Percentiles rank a stretch among this genome's conserved stretches.
Conservation (phyloP, 2,329 filamentous ascomycete genomes). For the Chrysoporthe cubensis region DNA sequence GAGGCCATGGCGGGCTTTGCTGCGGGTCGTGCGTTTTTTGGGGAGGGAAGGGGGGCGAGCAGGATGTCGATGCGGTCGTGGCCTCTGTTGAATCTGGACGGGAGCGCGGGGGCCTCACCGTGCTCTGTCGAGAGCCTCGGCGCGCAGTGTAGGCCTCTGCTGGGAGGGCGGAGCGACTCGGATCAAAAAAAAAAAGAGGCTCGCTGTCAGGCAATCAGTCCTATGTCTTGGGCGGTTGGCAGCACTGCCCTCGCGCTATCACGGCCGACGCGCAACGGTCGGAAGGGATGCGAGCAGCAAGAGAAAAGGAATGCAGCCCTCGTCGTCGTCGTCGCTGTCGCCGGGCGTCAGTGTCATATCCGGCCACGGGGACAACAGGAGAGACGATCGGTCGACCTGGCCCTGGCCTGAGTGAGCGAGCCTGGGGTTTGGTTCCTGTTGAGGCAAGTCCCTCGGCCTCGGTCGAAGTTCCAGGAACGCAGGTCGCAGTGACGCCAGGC, state of each 20-base stretch:
- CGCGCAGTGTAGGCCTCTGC: too few species aligned
- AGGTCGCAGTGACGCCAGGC: too few species aligned
- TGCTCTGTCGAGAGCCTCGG: too few species aligned
- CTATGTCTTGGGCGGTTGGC: not conserved
- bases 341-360: not conserved
- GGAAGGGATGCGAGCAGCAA: not conserved
- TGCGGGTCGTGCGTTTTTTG: not conserved
- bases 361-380: not conserved
- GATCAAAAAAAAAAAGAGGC: too few species aligned
- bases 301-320: not conserved
- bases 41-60: not conserved
- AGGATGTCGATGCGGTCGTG: not conserved
- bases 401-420: not conserved
- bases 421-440: not conserved
- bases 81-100: too few species aligned
- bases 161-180: too few species aligned
- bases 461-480: not conserved
- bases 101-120: too few species aligned
- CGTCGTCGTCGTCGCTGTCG: not conserved
- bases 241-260: not conserved
- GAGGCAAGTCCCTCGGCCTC: slow-evolving; percentile 14
- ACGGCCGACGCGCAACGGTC: slow-evolving; percentile 7
- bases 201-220: not conserved
- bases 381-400: not conserved
- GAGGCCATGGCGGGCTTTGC: slow-evolving; percentile 62